Percentiles rank a stretch among this genome's conserved stretches.
Conservation (phyloP, 2,329 filamentous ascomycete species). For the Pyricularia sp. region DNA sequence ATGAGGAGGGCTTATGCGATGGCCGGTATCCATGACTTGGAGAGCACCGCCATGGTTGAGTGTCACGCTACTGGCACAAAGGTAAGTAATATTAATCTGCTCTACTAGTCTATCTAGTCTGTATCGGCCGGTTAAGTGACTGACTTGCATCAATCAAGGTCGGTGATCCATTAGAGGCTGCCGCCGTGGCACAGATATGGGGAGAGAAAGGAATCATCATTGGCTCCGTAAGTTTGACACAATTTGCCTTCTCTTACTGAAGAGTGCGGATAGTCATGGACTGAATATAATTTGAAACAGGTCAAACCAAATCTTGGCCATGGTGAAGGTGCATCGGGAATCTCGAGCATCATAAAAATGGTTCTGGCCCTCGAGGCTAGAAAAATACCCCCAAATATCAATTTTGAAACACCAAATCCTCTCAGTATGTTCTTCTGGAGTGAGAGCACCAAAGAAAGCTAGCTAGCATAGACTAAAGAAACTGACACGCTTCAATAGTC, state of each 20-base stretch:
- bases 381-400: conserved; percentile 28
- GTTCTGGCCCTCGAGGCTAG: conserved; percentile 28
- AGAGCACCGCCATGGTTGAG: conserved; percentile 22
- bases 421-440: conserved; percentile 9
- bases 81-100: conserved; percentile 8
- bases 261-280: no score
- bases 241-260: no score
- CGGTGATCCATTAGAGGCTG: conserved; percentile 26
- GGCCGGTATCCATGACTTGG: conserved; percentile 16
- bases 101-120: neutral
- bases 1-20: conserved; percentile 21
- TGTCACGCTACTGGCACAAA: conserved; percentile 23
- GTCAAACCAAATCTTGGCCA: conserved; percentile 34
- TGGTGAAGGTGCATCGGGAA: conserved; percentile 30
- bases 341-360: conserved; percentile 32
- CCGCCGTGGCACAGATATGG: conserved; percentile 22
- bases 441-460: neutral
- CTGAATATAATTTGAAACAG: conserved; percentile 4
- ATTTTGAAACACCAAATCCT: conserved; percentile 22
- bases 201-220: conserved; percentile 16
- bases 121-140: neutral
- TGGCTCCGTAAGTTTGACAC: conserved; percentile 15
- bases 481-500: conserved; percentile 9
- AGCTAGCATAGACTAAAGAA: neutral
- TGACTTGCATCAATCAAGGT: conserved; percentile 6